Evolutionary conservation across 768 basidiomycete genomes (phyloP), one percentile per base, ranked within the genome.

Genomic region (Kwoniella bestiolae): DNA sequence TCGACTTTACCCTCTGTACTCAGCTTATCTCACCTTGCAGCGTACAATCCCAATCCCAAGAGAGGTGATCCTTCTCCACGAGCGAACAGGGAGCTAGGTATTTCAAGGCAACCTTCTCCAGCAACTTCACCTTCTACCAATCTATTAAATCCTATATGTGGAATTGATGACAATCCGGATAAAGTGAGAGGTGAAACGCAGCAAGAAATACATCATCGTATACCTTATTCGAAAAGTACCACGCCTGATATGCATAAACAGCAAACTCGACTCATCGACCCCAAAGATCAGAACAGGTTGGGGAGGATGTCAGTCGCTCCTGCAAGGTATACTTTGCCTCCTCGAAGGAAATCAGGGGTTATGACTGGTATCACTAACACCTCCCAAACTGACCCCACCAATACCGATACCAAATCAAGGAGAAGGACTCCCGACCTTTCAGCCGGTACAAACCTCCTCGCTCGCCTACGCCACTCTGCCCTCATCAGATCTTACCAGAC

Each of bases 221-320:
- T 32, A 55, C 29, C 52, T 34, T 55, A 55, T 34, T n/a, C 12
- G 12, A 55, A 35, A 55, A 34, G 31, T 8, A 8, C 9, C 8
- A 55, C 52, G 21, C 52, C 52, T 5, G 56, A 58, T 26, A 47
- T 47, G 26, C 25, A 16, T 28, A 41, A 31, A 58, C 41, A 44
- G 34, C 41, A 44, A 45, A 44, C 56, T 29, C 12, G 34, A 26
- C 45, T 47, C 3, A 18, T 56, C 29, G 35, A 60, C 1, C 63
- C 70, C 6, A 62, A 58, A 23, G 67, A 66, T 32, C 72, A 72
- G 26, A 63, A 73, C 8, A 66, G 66, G n/a, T 52, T 78, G 31
- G 76, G 76, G 3, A 34, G 74, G 26, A 78, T 78, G 76, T 75
- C 76, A 35, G 72, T 75, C 9, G 76, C 74, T 1, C 55, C 60